Conservation (phyloP, 805 yeast species). For the Candida ovalis region DNA sequence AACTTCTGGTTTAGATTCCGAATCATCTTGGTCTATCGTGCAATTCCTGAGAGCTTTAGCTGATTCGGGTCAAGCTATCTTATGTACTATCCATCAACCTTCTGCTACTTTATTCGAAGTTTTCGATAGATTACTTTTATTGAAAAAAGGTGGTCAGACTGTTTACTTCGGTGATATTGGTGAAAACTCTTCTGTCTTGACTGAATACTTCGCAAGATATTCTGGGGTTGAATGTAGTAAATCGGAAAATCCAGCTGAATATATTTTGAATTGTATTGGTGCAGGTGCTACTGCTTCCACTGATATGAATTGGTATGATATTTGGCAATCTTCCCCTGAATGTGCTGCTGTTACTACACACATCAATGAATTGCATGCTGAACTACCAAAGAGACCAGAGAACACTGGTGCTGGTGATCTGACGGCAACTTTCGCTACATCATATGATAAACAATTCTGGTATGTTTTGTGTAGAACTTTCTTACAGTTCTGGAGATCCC, state of each 20-base stretch:
- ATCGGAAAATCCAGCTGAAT: constrained; percentile 72
- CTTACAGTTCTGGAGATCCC: constrained; percentile 48
- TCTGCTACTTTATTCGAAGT: constrained; percentile 43
- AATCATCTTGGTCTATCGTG: constrained; percentile 55
- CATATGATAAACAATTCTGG: constrained; percentile 38
- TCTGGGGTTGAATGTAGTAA: constrained; percentile 65
- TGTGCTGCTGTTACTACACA: constrained; percentile 28
- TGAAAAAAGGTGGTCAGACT: constrained; percentile 50
- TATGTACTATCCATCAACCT: constrained; percentile 54
- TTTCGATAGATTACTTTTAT: constrained; percentile 40
- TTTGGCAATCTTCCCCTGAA: constrained; percentile 48
- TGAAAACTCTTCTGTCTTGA: constrained; percentile 39
- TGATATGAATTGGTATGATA: constrained; percentile 56
- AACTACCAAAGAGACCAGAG: constrained; percentile 25
- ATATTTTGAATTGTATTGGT: constrained; percentile 70
- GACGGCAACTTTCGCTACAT: constrained; percentile 39
- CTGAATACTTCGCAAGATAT: constrained; percentile 41
- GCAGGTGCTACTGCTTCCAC: constrained; percentile 75
- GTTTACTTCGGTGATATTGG: constrained; percentile 55
- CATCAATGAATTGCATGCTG: constrained; percentile 29
- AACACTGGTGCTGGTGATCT: constrained; percentile 25
- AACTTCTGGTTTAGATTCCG: constrained; percentile 56
- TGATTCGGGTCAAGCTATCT: constrained; percentile 49
- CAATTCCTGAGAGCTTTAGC: constrained; percentile 47
- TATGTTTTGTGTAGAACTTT: constrained; percentile 37